phyloP scores from a whole-genome alignment of 2,329 filamentous ascomycete species.

The Neurospora sp. region DNA sequence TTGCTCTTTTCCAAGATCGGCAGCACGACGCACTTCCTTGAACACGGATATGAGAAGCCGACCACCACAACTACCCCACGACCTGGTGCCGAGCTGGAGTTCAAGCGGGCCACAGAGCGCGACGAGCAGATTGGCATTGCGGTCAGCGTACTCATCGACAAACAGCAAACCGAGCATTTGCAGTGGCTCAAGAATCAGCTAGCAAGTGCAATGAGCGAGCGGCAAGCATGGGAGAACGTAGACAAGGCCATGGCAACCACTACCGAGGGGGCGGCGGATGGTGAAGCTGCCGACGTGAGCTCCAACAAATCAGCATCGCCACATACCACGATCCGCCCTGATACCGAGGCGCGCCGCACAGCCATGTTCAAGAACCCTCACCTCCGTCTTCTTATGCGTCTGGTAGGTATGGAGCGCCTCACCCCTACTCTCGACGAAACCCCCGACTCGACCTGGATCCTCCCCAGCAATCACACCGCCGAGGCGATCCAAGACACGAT shows the following conservation, averaged over 20 bases:
- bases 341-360: conserved; percentile 54
- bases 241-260: conserved; percentile 42
- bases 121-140: conserved; percentile 70
- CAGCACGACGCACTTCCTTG: conserved; percentile 73
- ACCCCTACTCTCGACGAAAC: conserved; percentile 53
- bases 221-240: conserved; percentile 67
- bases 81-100: conserved; percentile 72
- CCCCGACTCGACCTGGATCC: conserved; percentile 65
- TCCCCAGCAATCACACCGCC: conserved; percentile 57
- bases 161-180: conserved; percentile 65
- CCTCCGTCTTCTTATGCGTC: conserved; percentile 71
- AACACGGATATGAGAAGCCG: conserved; percentile 82
- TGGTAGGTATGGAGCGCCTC: conserved; percentile 58
- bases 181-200: conserved; percentile 72
- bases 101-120: conserved; percentile 59
- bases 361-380: conserved; percentile 86
- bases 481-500: conserved; percentile 57
- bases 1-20: conserved; percentile 91
- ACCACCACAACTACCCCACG: conserved; percentile 51
- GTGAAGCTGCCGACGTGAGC: conserved; percentile 3
- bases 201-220: conserved; percentile 56
- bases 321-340: conserved; percentile 40
- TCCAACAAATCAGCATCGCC: conserved; percentile 14
- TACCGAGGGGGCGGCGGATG: conserved; percentile 14
- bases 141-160: conserved; percentile 69